These are phyloP conservation scores for Gossypium longicalyx DNA, from an alignment of 345 rosid genomes.

Conservation along the genomic window DNA sequence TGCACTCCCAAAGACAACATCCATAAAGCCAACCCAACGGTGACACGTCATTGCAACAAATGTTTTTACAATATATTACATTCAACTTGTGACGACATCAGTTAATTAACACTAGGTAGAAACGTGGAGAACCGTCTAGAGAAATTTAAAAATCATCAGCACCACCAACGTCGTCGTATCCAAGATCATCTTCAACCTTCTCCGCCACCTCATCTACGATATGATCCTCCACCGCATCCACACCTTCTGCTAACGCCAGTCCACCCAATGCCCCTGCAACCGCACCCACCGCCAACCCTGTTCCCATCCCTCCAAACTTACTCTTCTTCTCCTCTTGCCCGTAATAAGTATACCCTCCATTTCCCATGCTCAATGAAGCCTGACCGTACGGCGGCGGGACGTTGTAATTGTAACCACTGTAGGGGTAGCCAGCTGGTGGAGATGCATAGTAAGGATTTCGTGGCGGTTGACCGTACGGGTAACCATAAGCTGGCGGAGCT, in stretches of 20 bases:
- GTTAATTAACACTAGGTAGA: not conserved
- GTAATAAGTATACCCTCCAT: not conserved
- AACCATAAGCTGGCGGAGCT: not conserved
- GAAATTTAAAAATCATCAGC: not conserved
- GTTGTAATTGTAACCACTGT: not conserved
- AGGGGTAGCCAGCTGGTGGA: not conserved
- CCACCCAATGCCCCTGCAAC: not conserved
- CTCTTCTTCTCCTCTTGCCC: not conserved
- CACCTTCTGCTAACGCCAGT: not conserved
- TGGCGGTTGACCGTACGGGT: not conserved
- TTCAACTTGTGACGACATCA: not conserved
- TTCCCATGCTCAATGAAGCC: not conserved
- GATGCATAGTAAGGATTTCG: not conserved
- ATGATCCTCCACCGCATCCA: not conserved
- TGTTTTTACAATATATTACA: not conserved
- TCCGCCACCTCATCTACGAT: not conserved
- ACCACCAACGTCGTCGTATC: not conserved
- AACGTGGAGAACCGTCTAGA: not conserved
- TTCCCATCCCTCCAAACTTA: not conserved
- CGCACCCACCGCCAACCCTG: not conserved
- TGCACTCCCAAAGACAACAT: not conserved
- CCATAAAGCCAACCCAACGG: not conserved
- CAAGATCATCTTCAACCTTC: not conserved
- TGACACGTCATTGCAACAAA: not conserved
- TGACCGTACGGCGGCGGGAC: not conserved